Base-by-base conservation (phyloP, 768 basidiomycete genomes). In the Tulasnella sp. region DNA sequence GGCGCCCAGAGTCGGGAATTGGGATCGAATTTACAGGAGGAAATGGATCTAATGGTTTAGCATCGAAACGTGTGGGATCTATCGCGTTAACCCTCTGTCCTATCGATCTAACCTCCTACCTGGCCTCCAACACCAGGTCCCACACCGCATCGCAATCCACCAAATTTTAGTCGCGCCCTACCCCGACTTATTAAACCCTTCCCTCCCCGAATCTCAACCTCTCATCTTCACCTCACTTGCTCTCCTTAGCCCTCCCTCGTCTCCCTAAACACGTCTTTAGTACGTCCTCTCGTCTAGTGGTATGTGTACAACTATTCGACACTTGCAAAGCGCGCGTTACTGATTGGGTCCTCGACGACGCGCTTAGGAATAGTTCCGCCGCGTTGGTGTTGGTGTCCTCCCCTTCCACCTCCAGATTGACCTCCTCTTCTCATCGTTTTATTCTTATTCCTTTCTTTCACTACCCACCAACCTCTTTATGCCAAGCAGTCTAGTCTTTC, bases 371-470 rank as follows among this genome's bases (percentile, higher is more conserved):
- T 25, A 58, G 54, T 34, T 25, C 58, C 58, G 58, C 58, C 58
- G 58, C 31, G 58, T 64, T 64, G 58, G 58, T 64, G 58, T 64
- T 64, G 58, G 58, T 64, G 58, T 64, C 58, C 58, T 64, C 58
- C 58, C 58, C 58, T 64, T 64, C 58, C 58, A 25, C 58, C 31
- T 64, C 58, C 58, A 64, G 58, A 49, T 49, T 49, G 49, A 49
- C 49, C 49, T 3, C 31, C 58, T 64, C 58, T 64, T 64, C 58
- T n/a, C n/a, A 17, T 52, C 49, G 14, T 52, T 42, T 17, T 42
- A 19, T 52, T 52, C n/a, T 52, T 52, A 52, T 52, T n/a, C 49
- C 14, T 22, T 15, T 22, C 14, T 34, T 29, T 64, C 31, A 15
- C 29, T 12, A 25, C 31, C 58, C 31, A 12, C 19, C 19, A 1